Evolutionary conservation across 768 basidiomycete species (phyloP), one percentile per base, ranked within the genome.

Genomic region (Suillus subalutaceus): DNA sequence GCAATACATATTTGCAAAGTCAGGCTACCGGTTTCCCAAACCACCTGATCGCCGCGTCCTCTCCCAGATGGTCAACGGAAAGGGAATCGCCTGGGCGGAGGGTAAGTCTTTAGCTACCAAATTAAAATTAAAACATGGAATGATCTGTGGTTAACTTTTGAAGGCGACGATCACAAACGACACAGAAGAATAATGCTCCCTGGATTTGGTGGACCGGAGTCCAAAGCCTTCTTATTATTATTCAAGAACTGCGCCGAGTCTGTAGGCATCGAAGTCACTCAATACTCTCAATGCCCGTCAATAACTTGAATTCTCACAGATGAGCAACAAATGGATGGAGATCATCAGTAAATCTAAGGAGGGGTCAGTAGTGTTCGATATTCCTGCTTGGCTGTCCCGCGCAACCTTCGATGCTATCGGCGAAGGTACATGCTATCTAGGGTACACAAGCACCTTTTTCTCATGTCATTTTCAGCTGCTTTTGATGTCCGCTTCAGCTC

Each of bases 181-280:
- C 86, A 88, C 63, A 75, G 84, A 65, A 86, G 80, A 67, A 78
- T 85, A 32, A 82, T 87, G 79, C 77, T 85, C 58, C 86, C 85
- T 3, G 86, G 84, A 3, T 88, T 88, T 66, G 85, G 86, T 62
- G 79, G 73, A 12, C 81, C 81, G 1, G 84, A 87, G 67, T 80
- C 82, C 40, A 86, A 81, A 63, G 79, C 85, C 1, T 86, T 84
- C 65, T 77, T 87, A 10, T 75, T 32, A 32, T 32, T 86, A 58
- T 87, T 88, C 74, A 79, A 74, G 43, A 78, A 76, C 65, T 81
- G 70, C 15, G 78, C 71, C 1, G 70, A 72, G 62, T 66, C 70
- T 32, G 77, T 78, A 50, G 38, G 70, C 23, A 13, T 30, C 32
- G 16, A 20, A 35, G 26, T 35, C 43, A 52, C 10, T 53, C 30